Conservation (phyloP, 495 filamentous ascomycete species). For the Neurospora cerealis region DNA sequence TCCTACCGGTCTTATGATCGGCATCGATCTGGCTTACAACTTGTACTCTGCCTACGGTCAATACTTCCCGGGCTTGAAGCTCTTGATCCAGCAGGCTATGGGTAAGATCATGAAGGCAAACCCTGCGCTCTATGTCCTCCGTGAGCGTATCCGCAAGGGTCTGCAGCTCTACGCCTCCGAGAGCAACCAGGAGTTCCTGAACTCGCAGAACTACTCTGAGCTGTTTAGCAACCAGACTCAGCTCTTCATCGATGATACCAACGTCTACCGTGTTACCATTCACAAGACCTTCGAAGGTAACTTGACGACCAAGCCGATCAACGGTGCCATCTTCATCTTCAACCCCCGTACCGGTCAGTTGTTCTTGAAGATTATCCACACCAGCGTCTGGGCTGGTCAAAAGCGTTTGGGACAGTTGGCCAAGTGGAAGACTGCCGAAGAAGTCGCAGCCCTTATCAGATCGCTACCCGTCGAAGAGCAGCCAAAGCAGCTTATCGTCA, state of each 20-base stretch:
- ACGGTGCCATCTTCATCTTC: slow-evolving; percentile 99
- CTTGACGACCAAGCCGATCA: slow-evolving; percentile 98
- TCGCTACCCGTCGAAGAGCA: slow-evolving; percentile 98
- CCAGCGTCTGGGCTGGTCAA: slow-evolving; percentile 98
- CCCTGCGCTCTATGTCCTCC: slow-evolving; percentile 88
- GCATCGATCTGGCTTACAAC: slow-evolving; percentile 96
- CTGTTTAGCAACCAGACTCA: slow-evolving; percentile 99
- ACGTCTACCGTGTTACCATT: slow-evolving; percentile 98
- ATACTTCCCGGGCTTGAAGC: slow-evolving; percentile 97
- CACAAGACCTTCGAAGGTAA: slow-evolving; percentile 99
- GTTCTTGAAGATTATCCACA: slow-evolving; percentile 99
- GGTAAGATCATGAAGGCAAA: slow-evolving; percentile 99
- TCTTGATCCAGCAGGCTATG: slow-evolving; percentile 96
- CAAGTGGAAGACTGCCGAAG: slow-evolving; percentile 99
- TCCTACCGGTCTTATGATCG: slow-evolving; percentile 96
- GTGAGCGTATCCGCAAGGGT: slow-evolving; percentile 98
- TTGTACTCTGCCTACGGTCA: slow-evolving; percentile 95
- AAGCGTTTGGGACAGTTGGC: slow-evolving; percentile 98
- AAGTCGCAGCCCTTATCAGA: slow-evolving; percentile 95
- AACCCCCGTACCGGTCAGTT: slow-evolving; percentile 95
- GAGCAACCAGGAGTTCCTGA: slow-evolving; percentile 98
- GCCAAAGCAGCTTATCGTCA: slow-evolving; percentile 98
- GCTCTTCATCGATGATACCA: slow-evolving; percentile 98
- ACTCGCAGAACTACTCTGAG: slow-evolving; percentile 99
- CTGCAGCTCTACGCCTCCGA: slow-evolving; percentile 97